Evolutionary conservation across 1,284 basidiomycete species (phyloP).

Genomic region (Cutaneotrichosporon cutaneum): DNA sequence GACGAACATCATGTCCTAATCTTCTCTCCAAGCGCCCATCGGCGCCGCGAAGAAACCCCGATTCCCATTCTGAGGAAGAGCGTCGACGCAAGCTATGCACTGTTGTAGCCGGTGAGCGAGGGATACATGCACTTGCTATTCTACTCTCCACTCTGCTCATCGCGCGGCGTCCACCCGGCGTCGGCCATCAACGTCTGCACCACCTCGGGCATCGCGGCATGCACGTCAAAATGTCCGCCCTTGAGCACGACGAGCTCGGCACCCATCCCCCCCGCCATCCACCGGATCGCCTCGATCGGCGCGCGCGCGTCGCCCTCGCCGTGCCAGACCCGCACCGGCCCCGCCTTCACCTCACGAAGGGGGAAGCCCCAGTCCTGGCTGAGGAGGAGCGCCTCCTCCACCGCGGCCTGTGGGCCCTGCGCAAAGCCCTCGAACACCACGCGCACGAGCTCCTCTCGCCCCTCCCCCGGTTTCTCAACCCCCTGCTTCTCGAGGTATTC

Average conservation of each 20-base stretch:
- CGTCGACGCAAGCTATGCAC: not conserved
- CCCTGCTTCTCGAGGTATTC: slow-evolving; percentile 3
- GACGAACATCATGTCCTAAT: slow-evolving; percentile 6
- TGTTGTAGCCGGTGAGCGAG: not conserved
- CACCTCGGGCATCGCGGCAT: not conserved
- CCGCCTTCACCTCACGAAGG: not conserved
- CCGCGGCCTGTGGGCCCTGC: slow-evolving; percentile 5
- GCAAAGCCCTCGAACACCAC: slow-evolving; percentile 13
- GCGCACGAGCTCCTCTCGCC: not conserved
- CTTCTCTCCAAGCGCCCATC: not conserved
- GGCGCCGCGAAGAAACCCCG: not conserved
- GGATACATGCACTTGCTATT: not conserved
- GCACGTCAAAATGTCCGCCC: slow-evolving; percentile 16
- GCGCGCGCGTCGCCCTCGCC: slow-evolving; percentile 11
- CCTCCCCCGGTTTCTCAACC: not conserved
- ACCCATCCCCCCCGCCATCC: slow-evolving; percentile 13
- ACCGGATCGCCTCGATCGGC: slow-evolving; percentile 10
- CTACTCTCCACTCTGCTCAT: not conserved
- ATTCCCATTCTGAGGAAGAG: slow-evolving; percentile 3
- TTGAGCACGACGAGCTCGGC: slow-evolving; percentile 4
- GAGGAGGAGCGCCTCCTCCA: slow-evolving; percentile 18
- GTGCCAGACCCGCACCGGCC: slow-evolving; percentile 18
- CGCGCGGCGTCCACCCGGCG: not conserved
- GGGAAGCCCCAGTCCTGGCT: slow-evolving; percentile 14
- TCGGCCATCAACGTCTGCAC: not conserved